phyloP scores from a whole-genome alignment of 2,329 filamentous ascomycete genomes.

The Arthrobotrys megalospora region DNA sequence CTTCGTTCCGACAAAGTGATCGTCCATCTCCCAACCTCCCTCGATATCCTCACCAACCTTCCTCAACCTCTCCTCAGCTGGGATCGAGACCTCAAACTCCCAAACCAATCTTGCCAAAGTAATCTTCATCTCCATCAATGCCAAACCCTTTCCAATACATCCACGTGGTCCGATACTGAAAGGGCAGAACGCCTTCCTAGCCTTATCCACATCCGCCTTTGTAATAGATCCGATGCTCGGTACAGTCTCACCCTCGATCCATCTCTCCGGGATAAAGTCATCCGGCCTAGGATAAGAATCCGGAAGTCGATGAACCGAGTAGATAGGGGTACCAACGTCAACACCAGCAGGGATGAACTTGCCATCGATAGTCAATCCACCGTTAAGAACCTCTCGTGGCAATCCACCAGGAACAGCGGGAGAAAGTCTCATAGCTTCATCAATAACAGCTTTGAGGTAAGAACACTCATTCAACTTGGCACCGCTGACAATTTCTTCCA shows the following conservation, averaged over 20 bases:
- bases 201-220: slow-evolving; percentile 70
- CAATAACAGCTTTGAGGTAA: slow-evolving; percentile 74
- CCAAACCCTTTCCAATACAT: slow-evolving; percentile 80
- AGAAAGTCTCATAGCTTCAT: slow-evolving; percentile 70
- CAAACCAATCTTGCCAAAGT: slow-evolving; percentile 76
- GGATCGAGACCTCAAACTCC: slow-evolving; percentile 67
- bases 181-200: slow-evolving; percentile 80
- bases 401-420: slow-evolving; percentile 68
- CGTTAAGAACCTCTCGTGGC: slow-evolving; percentile 71
- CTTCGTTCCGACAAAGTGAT: slow-evolving; percentile 82
- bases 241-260: slow-evolving; percentile 67
- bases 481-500: slow-evolving; percentile 74
- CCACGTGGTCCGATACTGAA: slow-evolving; percentile 79
- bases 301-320: slow-evolving; percentile 78
- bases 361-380: slow-evolving; percentile 68
- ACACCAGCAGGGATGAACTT: slow-evolving; percentile 71
- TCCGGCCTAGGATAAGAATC: slow-evolving; percentile 75
- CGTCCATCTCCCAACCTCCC: slow-evolving; percentile 66
- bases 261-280: slow-evolving; percentile 76
- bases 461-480: slow-evolving; percentile 70
- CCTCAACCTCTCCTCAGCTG: slow-evolving; percentile 70
- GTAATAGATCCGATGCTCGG: slow-evolving; percentile 68
- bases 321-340: slow-evolving; percentile 78
- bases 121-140: slow-evolving; percentile 77
- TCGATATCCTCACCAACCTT: slow-evolving; percentile 64